Base-by-base conservation (phyloP, 352 stramenopile species). In the Globisporangium orthogonon region DNA sequence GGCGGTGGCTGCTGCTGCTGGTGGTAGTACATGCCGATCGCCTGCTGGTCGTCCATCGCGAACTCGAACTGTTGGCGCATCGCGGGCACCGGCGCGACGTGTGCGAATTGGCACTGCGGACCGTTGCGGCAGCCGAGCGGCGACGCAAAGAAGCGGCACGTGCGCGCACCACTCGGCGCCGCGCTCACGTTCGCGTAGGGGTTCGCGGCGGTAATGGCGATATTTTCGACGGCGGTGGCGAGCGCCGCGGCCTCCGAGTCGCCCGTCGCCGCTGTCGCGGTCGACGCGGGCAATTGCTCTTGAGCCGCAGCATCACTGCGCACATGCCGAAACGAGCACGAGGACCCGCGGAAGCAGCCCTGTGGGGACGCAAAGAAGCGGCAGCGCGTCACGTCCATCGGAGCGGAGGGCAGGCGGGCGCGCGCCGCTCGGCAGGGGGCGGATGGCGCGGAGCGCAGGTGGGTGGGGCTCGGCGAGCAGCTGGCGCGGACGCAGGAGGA, bases 341-440 rank as follows among this genome's bases (percentile, higher is more conserved):
- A 80, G 14, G 69, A 58, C 31, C 83, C 83, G 15, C 82, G 79
- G 59, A 83, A 86, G 54, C 83, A 92, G 56, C 83, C 83, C 44
- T 84, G 65, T 9, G 72, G 66, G 45, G 78, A 85, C 68, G 82
- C 68, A 60, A 87, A 92, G 74, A 89, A 92, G 63, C 80, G 80
- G 59, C 83, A 92, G 11, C 60, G 17, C 50, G 47, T 63, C 18
- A 33, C 29, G 18, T 64, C 41, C 52, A 60, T 61, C 14, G 48
- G 15, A 33, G 17, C 10, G 48, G 14, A 43, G 40, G 23, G 23
- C 23, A 23, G 17, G 43, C 10, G 29, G 23, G 41, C 45, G 23
- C 5, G 13, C 18, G 44, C 23, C 44, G 3, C 37, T 43, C 37
- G 37, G 7, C 17, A 13, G 35, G 35, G 11, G 18, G 44, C 44